These are phyloP conservation scores for Suhomyces bribrorum DNA, from an alignment of 1,139 yeast species.

Conservation along the genomic window DNA sequence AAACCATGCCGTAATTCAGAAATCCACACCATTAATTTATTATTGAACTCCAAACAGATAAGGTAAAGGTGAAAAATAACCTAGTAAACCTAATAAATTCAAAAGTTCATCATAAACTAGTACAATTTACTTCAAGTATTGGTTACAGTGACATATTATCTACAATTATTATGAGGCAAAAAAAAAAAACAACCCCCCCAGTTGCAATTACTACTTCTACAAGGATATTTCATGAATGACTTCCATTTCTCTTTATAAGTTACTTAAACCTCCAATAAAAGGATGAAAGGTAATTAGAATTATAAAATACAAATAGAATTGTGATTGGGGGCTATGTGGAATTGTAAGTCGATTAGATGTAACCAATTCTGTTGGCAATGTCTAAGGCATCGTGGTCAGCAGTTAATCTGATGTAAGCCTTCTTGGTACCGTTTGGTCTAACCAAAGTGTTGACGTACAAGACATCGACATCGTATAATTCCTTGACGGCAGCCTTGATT, in stretches of 20 bases:
- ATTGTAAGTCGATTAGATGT: conserved; percentile 57
- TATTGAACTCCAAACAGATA: too few species aligned
- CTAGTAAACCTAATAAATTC: too few species aligned
- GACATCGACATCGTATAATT: conserved; percentile 95
- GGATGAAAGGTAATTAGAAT: conserved; percentile 13
- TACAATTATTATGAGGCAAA: too few species aligned
- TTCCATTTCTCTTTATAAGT: conserved; percentile 16
- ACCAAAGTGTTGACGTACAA: conserved; percentile 92
- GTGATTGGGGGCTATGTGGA: conserved; percentile 11
- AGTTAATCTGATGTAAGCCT: conserved; percentile 98
- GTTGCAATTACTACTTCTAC: too few species aligned
- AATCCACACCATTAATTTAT: too few species aligned
- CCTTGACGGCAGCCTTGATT: conserved; percentile 98
- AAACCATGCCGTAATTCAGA: too few species aligned
- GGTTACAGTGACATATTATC: too few species aligned
- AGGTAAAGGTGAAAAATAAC: too few species aligned
- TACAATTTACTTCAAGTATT: too few species aligned
- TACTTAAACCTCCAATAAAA: conserved; percentile 14
- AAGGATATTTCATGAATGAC: conserved; percentile 8
- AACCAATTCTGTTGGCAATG: conserved; percentile 99
- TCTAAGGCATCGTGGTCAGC: conserved; percentile 99
- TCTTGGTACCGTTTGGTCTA: conserved; percentile 99
- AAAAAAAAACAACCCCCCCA: too few species aligned
- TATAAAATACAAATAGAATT: conserved; percentile 18
- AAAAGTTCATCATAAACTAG: too few species aligned